Evolutionary conservation across 176 grass and related monocot genomes (phyloP).

Genomic region (Avena atlantica): DNA sequence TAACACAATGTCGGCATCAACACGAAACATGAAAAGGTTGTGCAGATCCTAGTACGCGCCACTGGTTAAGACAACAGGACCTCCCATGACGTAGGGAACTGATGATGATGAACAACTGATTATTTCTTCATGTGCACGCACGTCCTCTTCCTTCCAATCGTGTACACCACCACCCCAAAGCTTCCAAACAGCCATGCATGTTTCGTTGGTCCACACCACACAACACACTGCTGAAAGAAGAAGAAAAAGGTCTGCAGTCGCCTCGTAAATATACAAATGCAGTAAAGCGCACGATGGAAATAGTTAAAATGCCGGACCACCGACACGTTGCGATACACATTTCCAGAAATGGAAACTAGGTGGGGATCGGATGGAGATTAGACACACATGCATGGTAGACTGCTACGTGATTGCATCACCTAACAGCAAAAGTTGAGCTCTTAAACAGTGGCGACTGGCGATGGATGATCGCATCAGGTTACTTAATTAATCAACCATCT

Average conservation of each 20-base stretch:
- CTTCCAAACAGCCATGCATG: not conserved
- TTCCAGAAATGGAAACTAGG: slow-evolving; percentile 50
- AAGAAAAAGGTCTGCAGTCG: not conserved
- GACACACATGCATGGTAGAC: not conserved
- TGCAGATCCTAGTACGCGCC: not conserved
- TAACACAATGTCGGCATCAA: not conserved
- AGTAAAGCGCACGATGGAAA: not conserved
- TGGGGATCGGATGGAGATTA: not conserved
- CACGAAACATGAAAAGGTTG: not conserved
- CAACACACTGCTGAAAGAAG: not conserved
- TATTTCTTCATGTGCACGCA: slow-evolving; percentile 4
- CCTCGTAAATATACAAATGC: slow-evolving; percentile 7
- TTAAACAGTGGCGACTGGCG: not conserved
- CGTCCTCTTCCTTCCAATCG: not conserved
- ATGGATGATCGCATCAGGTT: slow-evolving; percentile 40
- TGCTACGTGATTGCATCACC: slow-evolving; percentile 15
- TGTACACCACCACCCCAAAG: not conserved
- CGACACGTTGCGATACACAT: not conserved
- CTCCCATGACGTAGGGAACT: not conserved
- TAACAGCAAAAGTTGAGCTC: slow-evolving; percentile 31
- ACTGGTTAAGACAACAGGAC: not conserved
- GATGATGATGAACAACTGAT: not conserved
- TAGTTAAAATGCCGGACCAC: slow-evolving; percentile 33
- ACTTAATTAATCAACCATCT: slow-evolving; percentile 38
- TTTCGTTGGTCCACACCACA: not conserved